Evolutionary conservation across 306 rosid species (phyloP).

Genomic region (Corylus avellana): DNA sequence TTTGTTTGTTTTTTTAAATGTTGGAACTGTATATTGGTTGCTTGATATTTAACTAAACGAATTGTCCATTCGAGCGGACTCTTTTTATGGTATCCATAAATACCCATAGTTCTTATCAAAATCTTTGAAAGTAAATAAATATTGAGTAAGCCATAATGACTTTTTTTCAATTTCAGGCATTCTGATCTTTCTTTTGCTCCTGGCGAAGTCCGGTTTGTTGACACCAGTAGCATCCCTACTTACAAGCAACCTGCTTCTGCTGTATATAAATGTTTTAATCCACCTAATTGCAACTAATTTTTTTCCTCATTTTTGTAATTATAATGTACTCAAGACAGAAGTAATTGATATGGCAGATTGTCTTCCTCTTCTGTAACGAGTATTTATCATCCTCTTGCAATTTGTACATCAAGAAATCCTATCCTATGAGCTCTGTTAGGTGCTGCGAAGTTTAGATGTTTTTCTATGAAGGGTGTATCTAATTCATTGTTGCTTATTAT

Average conservation of each 20-base stretch:
- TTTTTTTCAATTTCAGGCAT: conserved; percentile 61
- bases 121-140: not conserved
- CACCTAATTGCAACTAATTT: conserved; percentile 69
- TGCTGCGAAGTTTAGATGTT: not conserved
- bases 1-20: too few species aligned
- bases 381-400: not conserved
- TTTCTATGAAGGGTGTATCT: not conserved
- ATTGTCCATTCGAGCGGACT: too few species aligned
- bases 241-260: conserved; percentile 91
- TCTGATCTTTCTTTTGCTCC: conserved; percentile 79
- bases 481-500: not conserved
- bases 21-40: too few species aligned
- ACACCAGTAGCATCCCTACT: conserved; percentile 66
- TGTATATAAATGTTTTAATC: conserved; percentile 76
- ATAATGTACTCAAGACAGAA: not conserved
- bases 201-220: conserved; percentile 92
- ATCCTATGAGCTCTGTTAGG: not conserved
- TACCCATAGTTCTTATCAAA: not conserved
- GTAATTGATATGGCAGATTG: not conserved
- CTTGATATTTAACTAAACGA: too few species aligned
- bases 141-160: not conserved
- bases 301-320: not conserved
- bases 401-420: not conserved
- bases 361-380: not conserved
- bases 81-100: not conserved